Base-by-base conservation (phyloP, 169 alveolate genomes). In the Plasmodium berghei region DNA sequence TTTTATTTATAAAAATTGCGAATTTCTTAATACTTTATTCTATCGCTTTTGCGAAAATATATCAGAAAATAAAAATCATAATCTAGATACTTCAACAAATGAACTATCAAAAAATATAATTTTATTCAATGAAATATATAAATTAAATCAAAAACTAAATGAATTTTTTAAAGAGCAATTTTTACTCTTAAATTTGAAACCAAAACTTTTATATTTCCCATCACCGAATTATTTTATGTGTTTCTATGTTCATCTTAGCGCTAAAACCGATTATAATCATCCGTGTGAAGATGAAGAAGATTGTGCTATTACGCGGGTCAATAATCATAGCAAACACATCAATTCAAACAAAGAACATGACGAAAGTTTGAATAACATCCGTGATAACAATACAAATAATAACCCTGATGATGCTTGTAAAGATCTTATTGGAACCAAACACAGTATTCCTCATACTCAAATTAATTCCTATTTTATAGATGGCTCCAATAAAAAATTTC, bases 1-100 rank as follows among this genome's bases (percentile, higher is more conserved):
- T 58, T 77, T 77, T 77, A 77, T 77, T 22, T 77, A 18, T 77
- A 77, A 77, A 42, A 77, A 77, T 77, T 77, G 89, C 20, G 89
- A 77, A 16, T 77, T 63, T 77, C 52, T 77, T 49, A 77, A 77
- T 54, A 66, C 46, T n/a, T 49, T 77, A 46, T 59, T 77, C 1
- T 72, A 77, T 45, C 20, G 54, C 58, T 26, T 73, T 9, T 73
- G 87, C 9, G 72, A 40, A 20, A 58, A 58, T 9, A 73, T 58
- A 73, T 58, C 73, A 10, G 72, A 40, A 28, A 73, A 48, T 63
- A 58, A 52, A 28, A 56, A 73, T 56, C 45, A 42, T 20, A 56
- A 54, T 26, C 16, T 64, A 20, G 72, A 73, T 40, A 42, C 9
- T 73, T 73, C 89, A 22, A 42, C 55, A 22, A 63, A 77, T 69